Percentiles rank a stretch among this genome's conserved stretches.
Conservation (phyloP, 2,329 filamentous ascomycete genomes). For the Neofusicoccum sp. region DNA sequence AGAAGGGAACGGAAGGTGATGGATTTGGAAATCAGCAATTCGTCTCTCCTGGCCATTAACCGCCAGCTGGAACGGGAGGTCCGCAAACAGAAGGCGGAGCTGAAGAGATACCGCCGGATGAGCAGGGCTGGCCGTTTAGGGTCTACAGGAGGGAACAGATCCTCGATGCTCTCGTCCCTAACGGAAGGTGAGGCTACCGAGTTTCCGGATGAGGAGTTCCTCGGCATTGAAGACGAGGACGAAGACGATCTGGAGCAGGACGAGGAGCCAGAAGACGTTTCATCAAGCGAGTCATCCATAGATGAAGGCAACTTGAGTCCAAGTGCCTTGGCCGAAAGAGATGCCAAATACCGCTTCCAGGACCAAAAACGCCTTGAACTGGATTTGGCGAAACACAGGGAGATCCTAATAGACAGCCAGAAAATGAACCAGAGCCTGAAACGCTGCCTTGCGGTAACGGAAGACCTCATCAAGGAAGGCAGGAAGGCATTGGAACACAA, state of each 20-base stretch:
- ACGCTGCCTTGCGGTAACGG: constrained; percentile 85
- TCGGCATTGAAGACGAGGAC: constrained; percentile 38
- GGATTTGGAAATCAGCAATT: constrained; percentile 95
- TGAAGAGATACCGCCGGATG: constrained; percentile 83
- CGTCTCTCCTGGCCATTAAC: constrained; percentile 92
- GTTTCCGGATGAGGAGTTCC: constrained; percentile 36
- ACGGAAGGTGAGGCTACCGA: constrained; percentile 19
- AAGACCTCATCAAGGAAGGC: constrained; percentile 86
- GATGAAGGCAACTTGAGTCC: constrained; percentile 53
- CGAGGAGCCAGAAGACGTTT: constrained; percentile 48
- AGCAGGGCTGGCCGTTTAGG: constrained; percentile 68
- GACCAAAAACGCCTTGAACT: constrained; percentile 84
- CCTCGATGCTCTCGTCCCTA: constrained; percentile 43
- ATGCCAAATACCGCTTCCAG: constrained; percentile 61
- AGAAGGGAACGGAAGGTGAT: constrained; percentile 91
- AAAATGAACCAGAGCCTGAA: constrained; percentile 95
- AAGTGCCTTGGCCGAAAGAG: constrained; percentile 44
- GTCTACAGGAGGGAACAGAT: constrained; percentile 49
- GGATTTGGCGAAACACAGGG: constrained; percentile 85
- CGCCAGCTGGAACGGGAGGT: constrained; percentile 88
- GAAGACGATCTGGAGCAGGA: constrained; percentile 39
- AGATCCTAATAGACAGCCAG: constrained; percentile 85
- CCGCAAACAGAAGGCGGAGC: constrained; percentile 84
- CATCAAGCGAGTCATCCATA: constrained; percentile 51
- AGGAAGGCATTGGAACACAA: constrained; percentile 84